Conservation (phyloP, 164 flowering plant genomes). For the Liquidambar formosana region DNA sequence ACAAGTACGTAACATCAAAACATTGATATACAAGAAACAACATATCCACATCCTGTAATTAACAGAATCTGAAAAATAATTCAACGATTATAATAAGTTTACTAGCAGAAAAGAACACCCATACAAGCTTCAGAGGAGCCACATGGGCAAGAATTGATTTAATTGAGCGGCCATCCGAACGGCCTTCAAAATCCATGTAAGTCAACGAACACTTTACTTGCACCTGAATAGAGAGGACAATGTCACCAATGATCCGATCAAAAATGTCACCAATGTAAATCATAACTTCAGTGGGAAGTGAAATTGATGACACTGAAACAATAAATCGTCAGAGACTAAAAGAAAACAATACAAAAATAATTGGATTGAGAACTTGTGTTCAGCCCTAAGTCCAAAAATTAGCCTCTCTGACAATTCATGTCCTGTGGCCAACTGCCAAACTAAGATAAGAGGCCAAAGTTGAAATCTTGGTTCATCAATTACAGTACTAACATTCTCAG, state of each 20-base stretch:
- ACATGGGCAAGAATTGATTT: conserved; percentile 90
- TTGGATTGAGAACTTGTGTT: neutral
- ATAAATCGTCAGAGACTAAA: neutral
- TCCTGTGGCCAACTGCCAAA: neutral
- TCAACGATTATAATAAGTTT: neutral
- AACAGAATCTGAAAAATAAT: neutral
- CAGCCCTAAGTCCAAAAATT: neutral
- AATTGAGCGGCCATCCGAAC: conserved; percentile 95
- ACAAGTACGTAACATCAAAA: no score
- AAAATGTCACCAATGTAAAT: conserved; percentile 1
- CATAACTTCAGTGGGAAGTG: neutral
- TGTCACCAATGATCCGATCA: conserved; percentile 4
- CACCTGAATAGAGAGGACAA: conserved; percentile 50
- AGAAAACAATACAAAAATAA: neutral
- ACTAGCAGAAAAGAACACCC: conserved; percentile 16
- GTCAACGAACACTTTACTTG: conserved; percentile 81
- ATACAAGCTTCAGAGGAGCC: conserved; percentile 91
- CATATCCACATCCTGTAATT: neutral
- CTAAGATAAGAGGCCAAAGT: neutral
- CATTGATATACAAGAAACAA: neutral
- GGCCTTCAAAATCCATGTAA: conserved; percentile 95
- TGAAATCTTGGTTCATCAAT: neutral
- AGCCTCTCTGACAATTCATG: no score
- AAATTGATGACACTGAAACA: neutral
- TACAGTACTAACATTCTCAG: neutral